Evolutionary conservation across 2,329 filamentous ascomycete species (phyloP).

Genomic region (Cladosporium halotolerans): DNA sequence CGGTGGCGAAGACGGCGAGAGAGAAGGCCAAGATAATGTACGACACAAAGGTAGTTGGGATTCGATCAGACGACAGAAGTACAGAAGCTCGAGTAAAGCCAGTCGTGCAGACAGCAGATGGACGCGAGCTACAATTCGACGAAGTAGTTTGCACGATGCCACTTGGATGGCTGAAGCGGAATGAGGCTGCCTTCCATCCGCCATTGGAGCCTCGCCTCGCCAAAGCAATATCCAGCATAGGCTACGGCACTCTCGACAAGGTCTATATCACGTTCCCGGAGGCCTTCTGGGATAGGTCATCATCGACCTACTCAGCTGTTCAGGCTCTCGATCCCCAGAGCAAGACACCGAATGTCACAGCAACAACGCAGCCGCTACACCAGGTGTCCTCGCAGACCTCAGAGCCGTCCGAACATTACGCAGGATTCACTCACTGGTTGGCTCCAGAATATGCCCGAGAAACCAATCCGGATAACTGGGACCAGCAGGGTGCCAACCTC

Average conservation of each 20-base stretch:
- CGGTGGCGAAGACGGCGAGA: constrained; percentile 52
- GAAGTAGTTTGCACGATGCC: constrained; percentile 63
- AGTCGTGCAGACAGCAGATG: constrained; percentile 49
- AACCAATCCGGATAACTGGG: constrained; percentile 59
- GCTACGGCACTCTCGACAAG: constrained; percentile 68
- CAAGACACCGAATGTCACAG: constrained; percentile 32
- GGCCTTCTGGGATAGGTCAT: constrained; percentile 61
- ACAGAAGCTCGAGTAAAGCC: constrained; percentile 13
- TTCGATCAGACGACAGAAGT: constrained; percentile 22
- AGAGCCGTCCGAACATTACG: constrained; percentile 32
- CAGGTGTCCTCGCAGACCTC: constrained; percentile 14
- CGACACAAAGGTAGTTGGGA: constrained; percentile 40
- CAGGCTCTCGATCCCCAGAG: constrained; percentile 8
- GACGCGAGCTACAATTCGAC: constrained; percentile 51
- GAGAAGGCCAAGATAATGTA: constrained; percentile 52
- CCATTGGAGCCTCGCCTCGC: constrained; percentile 51
- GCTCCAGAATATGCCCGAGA: constrained; percentile 59
- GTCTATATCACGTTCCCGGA: constrained; percentile 59
- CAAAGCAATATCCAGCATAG: constrained; percentile 57
- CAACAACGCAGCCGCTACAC: constrained; percentile 33
- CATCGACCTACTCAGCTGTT: background rate
- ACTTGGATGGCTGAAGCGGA: constrained; percentile 61
- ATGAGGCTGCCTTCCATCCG: constrained; percentile 54
- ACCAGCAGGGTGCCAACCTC: constrained; percentile 61
- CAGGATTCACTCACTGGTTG: constrained; percentile 72